Evolutionary conservation across 2,329 filamentous ascomycete species (phyloP), one percentile per base, ranked within the genome.

Genomic region (Ophiostoma pallidulum): DNA sequence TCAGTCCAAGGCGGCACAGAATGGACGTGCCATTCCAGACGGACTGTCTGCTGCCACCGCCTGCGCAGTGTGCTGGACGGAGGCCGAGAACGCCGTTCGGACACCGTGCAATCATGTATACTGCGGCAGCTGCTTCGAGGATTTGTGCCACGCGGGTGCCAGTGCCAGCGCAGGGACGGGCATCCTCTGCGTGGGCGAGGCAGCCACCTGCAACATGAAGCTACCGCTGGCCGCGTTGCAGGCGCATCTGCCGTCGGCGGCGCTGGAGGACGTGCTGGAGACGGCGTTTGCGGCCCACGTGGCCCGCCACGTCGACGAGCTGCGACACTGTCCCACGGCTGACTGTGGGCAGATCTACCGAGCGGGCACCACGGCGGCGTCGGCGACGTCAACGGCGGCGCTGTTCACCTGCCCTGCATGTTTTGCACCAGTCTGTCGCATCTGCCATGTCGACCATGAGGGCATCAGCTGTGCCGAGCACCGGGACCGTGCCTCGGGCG

Each of bases 261-360:
- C 53, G 32, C 63, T 70, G 14, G 66, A 71, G 32, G 55, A 57
- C n/a, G 14, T 70, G 4, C 60, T 71, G 4, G 51, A 63, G n/a
- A 51, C 54, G 1, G 66, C 67, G 0, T 67, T 71, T 45, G 47
- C 53, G 3, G 56, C 60, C 0, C 60, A 70, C 49, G 51, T 70
- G 31, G 57, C 56, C 6, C 59, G 51, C 5, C 57, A 62, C 20
- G 60, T 63, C 1, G 35, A 58, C 12, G 35, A 51, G 1, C 56
- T 73, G 12, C 61, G 57, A 3, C 64, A 64, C 52, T 74, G 71
- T 45, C 65, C 68, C 2, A 69, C 66, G 0, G 60, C 68, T 0
- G 67, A 70, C 52, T 74, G 70, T 48, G 58, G 53, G 6, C 61
- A 63, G 16, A 54, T 72, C 10, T 74, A 74, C 53, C 65, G 68